phyloP scores from a whole-genome alignment of 106 monocot species.

The Platanthera zijinensis region DNA sequence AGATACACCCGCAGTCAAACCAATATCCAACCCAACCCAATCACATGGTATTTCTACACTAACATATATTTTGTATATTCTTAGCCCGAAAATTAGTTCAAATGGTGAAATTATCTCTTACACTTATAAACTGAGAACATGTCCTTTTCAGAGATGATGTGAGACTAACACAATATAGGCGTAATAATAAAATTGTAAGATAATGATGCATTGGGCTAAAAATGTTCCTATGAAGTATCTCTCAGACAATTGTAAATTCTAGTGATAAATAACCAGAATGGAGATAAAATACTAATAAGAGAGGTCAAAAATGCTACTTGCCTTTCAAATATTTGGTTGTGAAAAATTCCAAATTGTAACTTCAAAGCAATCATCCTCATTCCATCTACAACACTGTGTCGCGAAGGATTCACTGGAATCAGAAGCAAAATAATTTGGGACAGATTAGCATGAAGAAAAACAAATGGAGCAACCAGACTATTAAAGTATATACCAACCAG shows the following conservation, averaged over 20 bases:
- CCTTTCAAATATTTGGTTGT: slow-evolving; percentile 97
- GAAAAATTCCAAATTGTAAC: slow-evolving; percentile 83
- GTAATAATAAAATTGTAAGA: too few species aligned
- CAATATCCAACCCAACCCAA: too few species aligned
- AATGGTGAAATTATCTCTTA: too few species aligned
- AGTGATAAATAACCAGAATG: background rate
- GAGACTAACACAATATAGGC: too few species aligned
- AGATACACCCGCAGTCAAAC: too few species aligned
- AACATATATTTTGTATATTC: too few species aligned
- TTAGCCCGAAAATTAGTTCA: too few species aligned
- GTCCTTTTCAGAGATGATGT: too few species aligned
- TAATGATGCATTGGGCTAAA: background rate
- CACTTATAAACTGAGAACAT: too few species aligned
- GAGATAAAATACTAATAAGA: background rate
- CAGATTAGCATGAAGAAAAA: slow-evolving; percentile 4
- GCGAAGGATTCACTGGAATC: slow-evolving; percentile 46
- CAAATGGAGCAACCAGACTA: background rate
- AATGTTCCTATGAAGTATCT: background rate
- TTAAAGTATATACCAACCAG: slow-evolving; percentile 38
- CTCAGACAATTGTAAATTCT: background rate
- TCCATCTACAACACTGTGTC: slow-evolving; percentile 84
- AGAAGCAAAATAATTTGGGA: background rate
- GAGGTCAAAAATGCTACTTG: background rate
- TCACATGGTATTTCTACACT: too few species aligned
- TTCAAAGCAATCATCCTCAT: slow-evolving; percentile 97